Base-by-base conservation (phyloP, 23 red algal species). In the Gracilaria domingensis region DNA sequence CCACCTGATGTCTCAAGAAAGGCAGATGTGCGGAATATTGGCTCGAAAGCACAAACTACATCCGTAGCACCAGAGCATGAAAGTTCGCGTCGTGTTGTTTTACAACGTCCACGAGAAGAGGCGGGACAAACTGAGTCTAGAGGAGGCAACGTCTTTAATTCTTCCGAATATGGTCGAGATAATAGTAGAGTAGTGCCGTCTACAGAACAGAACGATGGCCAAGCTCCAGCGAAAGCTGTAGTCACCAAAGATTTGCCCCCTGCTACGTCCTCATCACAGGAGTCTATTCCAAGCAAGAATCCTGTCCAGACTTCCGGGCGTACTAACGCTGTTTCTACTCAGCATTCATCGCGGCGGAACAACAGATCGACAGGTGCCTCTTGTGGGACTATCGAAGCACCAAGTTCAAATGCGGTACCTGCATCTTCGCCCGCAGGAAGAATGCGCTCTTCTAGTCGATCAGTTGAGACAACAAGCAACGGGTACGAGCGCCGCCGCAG, bases 61-160 rank as follows among this genome's bases (percentile, higher is more conserved):
- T 58, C 49, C 8, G 35, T 13, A n/a, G 32, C 36, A 57, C 42
- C 47, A 30, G 64, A 73, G 1, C 44, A 21, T 37, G 44, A 48
- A 47, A 48, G 84, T 36, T 75, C 84, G 16, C 67, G 24, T 38
- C 84, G 34, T 21, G 67, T 74, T 75, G 66, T 74, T 7, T 56
- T 70, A 64, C 84, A 87, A 50, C 84, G 67, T 59, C 24, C 67
- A 61, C 33, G 84, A 7, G 49, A 73, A 17, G 84, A 73, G 16
- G 36, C 28, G 8, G 39, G 26, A 14, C 42, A 77, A 26, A 1
- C 72, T 3, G 25, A 9, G 26, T 37, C 72, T 0, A 25, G 40
- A 30, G 38, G n/a, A 34, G 11, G 20, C 42, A 26, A 3, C 20
- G 21, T 20, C n/a, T 9, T 28, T 30, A 9, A 12, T 45, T 9